Percentiles rank a stretch among this genome's conserved stretches.
Conservation (phyloP, 352 stramenopile genomes). For the Globisporangium radiosum region DNA sequence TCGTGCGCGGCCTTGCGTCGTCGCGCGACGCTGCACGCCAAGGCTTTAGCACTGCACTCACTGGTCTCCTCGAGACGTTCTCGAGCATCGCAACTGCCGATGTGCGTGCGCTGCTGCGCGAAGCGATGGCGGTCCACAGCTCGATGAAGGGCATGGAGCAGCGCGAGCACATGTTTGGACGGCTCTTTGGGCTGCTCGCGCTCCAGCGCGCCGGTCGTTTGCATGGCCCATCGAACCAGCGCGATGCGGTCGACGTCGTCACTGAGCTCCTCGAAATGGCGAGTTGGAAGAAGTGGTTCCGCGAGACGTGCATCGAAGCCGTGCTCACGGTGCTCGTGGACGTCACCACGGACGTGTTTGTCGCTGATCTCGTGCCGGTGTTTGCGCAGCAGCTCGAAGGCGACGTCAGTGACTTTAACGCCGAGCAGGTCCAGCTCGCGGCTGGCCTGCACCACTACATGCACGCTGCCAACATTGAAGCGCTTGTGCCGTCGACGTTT, state of each 20-base stretch:
- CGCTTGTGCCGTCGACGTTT: slow-evolving; percentile 30
- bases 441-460: slow-evolving; percentile 72
- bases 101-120: slow-evolving; percentile 51
- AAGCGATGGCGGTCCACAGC: slow-evolving; percentile 73
- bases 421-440: slow-evolving; percentile 75
- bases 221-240: slow-evolving; percentile 22
- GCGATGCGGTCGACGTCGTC: slow-evolving; percentile 33
- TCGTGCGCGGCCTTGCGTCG: slow-evolving; percentile 86
- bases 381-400: slow-evolving; percentile 25
- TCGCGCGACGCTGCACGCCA: slow-evolving; percentile 85
- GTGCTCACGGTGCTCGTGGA: slow-evolving; percentile 52
- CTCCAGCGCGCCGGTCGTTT: slow-evolving; percentile 74
- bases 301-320: slow-evolving; percentile 70
- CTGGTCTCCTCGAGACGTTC: slow-evolving; percentile 57
- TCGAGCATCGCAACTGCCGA: slow-evolving; percentile 27
- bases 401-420: slow-evolving; percentile 43
- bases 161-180: slow-evolving; percentile 89
- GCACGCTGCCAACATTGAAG: slow-evolving; percentile 29
- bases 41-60: slow-evolving; percentile 84
- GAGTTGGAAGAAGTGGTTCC: slow-evolving; percentile 85
- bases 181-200: slow-evolving; percentile 82
- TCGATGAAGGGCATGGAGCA: slow-evolving; percentile 91
- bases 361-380: slow-evolving; percentile 30
- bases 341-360: slow-evolving; percentile 41
- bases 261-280: slow-evolving; percentile 34